Percentiles rank a stretch among this genome's conserved stretches.
Evolutionary conservation across 345 rosid species (phyloP).

Genomic region (Trapa incisa): DNA sequence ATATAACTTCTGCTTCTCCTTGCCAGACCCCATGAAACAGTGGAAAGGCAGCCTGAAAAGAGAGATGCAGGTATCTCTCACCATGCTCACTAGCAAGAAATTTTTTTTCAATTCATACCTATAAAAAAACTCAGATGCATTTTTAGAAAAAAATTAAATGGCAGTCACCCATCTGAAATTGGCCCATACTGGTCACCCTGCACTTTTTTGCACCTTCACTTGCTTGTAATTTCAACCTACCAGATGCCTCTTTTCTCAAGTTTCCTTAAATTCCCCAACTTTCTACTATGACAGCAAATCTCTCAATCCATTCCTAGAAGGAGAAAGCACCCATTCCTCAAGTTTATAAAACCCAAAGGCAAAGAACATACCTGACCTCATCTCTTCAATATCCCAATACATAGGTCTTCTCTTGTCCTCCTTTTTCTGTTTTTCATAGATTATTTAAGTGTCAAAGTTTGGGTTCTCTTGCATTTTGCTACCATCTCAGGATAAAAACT

Average conservation of each 20-base stretch:
- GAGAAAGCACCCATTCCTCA: conserved; percentile 85
- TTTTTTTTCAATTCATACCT: no score
- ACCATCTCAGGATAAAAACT: conserved; percentile 2
- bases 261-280: conserved; percentile 72
- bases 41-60: no score
- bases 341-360: conserved; percentile 14
- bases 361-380: conserved; percentile 35
- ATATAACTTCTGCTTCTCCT: no score
- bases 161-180: no score
- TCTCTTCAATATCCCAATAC: conserved; percentile 24
- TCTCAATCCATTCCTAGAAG: conserved; percentile 25
- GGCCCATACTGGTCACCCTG: no score
- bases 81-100: no score
- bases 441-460: background rate
- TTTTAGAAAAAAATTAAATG: no score
- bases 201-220: conserved; percentile 41
- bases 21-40: no score
- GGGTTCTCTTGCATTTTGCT: conserved; percentile 28
- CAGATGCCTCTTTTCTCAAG: conserved; percentile 86
- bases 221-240: conserved; percentile 69
- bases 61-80: no score
- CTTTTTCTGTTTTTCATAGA: background rate
- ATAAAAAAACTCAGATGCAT: no score
- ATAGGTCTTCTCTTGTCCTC: conserved; percentile 28
- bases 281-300: conserved; percentile 15